These are phyloP conservation scores for Leishmania mexicana DNA, from an alignment of 208 protist genomes.

Conservation along the genomic window DNA sequence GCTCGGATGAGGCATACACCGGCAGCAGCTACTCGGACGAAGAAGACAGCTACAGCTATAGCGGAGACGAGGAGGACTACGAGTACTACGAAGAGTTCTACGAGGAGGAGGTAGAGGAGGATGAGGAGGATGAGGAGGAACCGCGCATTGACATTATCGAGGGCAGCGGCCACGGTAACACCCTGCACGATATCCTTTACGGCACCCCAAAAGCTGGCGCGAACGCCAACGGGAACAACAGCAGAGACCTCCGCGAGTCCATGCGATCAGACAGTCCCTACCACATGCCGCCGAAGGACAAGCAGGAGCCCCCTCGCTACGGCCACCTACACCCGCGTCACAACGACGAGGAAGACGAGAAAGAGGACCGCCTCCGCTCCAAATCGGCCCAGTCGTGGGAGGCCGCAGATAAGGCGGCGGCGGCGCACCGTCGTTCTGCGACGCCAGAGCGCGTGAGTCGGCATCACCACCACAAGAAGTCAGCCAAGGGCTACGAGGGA, in stretches of 20 bases:
- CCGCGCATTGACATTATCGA: conserved; percentile 81
- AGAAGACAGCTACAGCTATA: conserved; percentile 26
- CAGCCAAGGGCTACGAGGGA: conserved; percentile 1
- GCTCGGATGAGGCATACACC: neutral
- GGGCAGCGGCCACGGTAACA: conserved; percentile 42
- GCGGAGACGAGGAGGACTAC: conserved; percentile 40
- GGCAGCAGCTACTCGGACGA: conserved; percentile 12
- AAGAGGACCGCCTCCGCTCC: neutral
- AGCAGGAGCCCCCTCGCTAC: neutral
- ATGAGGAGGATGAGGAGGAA: conserved; percentile 71
- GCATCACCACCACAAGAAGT: neutral
- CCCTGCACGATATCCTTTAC: conserved; percentile 65
- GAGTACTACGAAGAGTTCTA: conserved; percentile 70
- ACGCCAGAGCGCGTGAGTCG: conserved; percentile 24
- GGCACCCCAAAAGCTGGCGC: conserved; percentile 55
- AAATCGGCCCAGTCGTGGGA: neutral
- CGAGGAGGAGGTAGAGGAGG: conserved; percentile 67
- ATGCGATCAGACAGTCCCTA: conserved; percentile 14
- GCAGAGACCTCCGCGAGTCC: conserved; percentile 27
- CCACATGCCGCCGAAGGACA: conserved; percentile 6
- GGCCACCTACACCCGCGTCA: conserved; percentile 25
- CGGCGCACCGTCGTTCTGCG: neutral
- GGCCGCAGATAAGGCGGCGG: neutral
- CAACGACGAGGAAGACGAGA: conserved; percentile 8
- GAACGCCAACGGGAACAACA: conserved; percentile 32